Conservation (phyloP, 768 basidiomycete species). For the Termitomyces bulborhizus region DNA sequence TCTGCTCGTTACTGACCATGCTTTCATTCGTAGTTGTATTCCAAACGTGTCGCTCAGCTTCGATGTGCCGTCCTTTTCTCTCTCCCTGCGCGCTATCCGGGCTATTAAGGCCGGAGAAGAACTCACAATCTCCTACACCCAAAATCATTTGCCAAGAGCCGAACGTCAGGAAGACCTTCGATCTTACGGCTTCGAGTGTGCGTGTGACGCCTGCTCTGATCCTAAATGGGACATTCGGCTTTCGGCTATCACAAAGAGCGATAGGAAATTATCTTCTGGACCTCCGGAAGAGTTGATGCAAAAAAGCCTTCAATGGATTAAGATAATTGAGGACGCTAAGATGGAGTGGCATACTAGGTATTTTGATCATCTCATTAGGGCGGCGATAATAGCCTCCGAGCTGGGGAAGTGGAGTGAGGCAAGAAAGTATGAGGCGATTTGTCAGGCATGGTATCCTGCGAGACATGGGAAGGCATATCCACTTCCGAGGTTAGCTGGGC, state of each 20-base stretch:
- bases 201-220: constrained; percentile 26
- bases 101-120: constrained; percentile 27
- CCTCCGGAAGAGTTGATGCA: not conserved
- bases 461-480: not conserved
- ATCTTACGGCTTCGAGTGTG: constrained; percentile 26
- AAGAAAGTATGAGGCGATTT: not conserved
- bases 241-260: not conserved
- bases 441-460: not conserved
- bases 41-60: constrained; percentile 19
- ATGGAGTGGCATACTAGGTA: not conserved
- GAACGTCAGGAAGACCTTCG: constrained; percentile 19
- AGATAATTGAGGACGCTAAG: not conserved
- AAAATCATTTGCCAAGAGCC: constrained; percentile 5
- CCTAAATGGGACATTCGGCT: not conserved
- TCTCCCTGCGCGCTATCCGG: constrained; percentile 20
- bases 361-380: not conserved
- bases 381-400: not conserved
- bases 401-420: not conserved
- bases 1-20: not conserved
- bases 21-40: constrained; percentile 13
- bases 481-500: not conserved
- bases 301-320: not conserved
- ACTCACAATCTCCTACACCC: constrained; percentile 23
- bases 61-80: constrained; percentile 21
- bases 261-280: not conserved